Evolutionary conservation across 2,329 filamentous ascomycete species (phyloP).

Genomic region (Lachnellula hyalina): DNA sequence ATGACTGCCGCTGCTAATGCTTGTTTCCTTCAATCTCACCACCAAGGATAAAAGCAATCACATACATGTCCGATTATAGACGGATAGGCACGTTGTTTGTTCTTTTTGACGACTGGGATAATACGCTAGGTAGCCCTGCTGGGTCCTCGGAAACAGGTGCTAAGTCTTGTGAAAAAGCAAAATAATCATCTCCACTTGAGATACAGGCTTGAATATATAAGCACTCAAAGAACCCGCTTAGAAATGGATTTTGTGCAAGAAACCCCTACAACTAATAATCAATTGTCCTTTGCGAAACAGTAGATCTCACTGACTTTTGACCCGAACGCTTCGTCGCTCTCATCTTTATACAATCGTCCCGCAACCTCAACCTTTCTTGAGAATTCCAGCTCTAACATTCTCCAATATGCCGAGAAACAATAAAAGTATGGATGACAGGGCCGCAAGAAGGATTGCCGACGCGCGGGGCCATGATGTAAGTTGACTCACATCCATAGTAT

Average conservation of each 20-base stretch:
- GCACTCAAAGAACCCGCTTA: not conserved
- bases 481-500: not conserved
- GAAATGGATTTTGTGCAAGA: not conserved
- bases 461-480: slow-evolving; percentile 16
- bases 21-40: slow-evolving; percentile 6
- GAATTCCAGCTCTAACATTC: not conserved
- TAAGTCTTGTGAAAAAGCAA: slow-evolving; percentile 17
- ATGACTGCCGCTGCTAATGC: slow-evolving; percentile 1
- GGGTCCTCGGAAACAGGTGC: slow-evolving; percentile 1
- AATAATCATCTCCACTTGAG: slow-evolving; percentile 10
- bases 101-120: slow-evolving; percentile 1
- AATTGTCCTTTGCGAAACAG: not conserved
- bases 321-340: not conserved
- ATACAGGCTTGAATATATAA: slow-evolving; percentile 15
- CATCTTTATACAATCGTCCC: not conserved
- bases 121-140: slow-evolving; percentile 5
- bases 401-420: slow-evolving; percentile 12
- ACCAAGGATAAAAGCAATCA: slow-evolving; percentile 2
- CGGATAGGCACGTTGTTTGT: slow-evolving; percentile 13
- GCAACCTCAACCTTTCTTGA: not conserved
- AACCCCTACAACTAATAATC: not conserved
- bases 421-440: slow-evolving; percentile 10
- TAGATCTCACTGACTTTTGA: not conserved
- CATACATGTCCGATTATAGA: slow-evolving; percentile 6
- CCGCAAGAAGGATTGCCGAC: slow-evolving; percentile 13